These are phyloP conservation scores for Aspergillus tamarii DNA, from an alignment of 2,329 filamentous ascomycete genomes.

Conservation along the genomic window DNA sequence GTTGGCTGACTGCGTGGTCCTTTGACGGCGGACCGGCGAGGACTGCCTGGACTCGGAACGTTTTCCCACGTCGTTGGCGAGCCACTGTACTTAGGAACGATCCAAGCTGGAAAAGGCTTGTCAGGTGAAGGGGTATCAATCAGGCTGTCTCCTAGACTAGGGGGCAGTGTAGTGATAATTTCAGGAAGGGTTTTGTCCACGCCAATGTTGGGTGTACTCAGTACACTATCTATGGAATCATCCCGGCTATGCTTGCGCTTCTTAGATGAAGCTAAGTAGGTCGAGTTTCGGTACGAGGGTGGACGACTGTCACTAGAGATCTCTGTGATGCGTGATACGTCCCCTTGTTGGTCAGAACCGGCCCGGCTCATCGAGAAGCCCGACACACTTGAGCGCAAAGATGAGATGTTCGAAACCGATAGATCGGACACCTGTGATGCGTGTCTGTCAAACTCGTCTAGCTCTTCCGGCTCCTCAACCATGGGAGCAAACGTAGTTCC, in stretches of 20 bases:
- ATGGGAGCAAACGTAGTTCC: constrained; percentile 38
- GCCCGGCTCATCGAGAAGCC: constrained; percentile 20
- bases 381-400: constrained; percentile 21
- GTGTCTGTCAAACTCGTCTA: constrained; percentile 32
- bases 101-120: constrained; percentile 30
- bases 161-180: constrained; percentile 30
- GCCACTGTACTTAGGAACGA: constrained; percentile 22
- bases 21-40: constrained; percentile 36
- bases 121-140: constrained; percentile 37
- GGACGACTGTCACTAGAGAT: not conserved
- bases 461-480: constrained; percentile 40
- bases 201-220: constrained; percentile 11
- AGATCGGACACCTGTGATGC: constrained; percentile 27
- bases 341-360: constrained; percentile 16
- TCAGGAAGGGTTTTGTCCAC: constrained; percentile 29
- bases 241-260: constrained; percentile 28
- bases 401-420: constrained; percentile 19
- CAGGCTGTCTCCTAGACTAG: constrained; percentile 19
- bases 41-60: constrained; percentile 29
- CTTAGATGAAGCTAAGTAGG: constrained; percentile 29
- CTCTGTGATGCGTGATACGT: constrained; percentile 16
- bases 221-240: constrained; percentile 17
- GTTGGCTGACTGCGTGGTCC: constrained; percentile 38
- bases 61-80: constrained; percentile 32
- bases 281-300: constrained; percentile 25